Conservation (phyloP, 306 rosid genomes). For the Geum urbanum region DNA sequence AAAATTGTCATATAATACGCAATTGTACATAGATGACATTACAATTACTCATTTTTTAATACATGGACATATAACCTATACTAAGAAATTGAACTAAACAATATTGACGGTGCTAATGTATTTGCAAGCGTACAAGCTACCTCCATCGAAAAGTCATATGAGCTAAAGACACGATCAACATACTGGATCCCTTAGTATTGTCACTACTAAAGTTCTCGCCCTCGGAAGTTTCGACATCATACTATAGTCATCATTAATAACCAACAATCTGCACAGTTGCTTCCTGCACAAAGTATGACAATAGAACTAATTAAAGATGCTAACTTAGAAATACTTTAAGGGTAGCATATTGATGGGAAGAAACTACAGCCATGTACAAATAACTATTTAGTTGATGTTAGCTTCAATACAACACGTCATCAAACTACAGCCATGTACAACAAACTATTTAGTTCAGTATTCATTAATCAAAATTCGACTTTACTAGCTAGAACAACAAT, state of each 20-base stretch:
- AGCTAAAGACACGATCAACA: too few species aligned
- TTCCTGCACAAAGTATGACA: constrained; percentile 49
- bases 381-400: neutral
- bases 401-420: neutral
- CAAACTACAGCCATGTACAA: too few species aligned
- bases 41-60: too few species aligned
- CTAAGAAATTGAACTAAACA: too few species aligned
- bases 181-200: constrained; percentile 41
- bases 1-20: too few species aligned
- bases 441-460: too few species aligned
- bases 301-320: constrained; percentile 17
- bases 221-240: constrained; percentile 74
- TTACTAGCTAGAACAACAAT: too few species aligned
- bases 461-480: too few species aligned
- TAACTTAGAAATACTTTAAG: neutral
- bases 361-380: neutral
- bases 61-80: too few species aligned
- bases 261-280: constrained; percentile 71
- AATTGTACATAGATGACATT: too few species aligned
- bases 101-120: too few species aligned
- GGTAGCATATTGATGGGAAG: neutral
- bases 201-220: constrained; percentile 84
- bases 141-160: too few species aligned
- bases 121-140: constrained; percentile 19
- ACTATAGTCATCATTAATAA: constrained; percentile 94